phyloP scores from a whole-genome alignment of 805 yeast genomes.

The Starmerella tilneyi region DNA sequence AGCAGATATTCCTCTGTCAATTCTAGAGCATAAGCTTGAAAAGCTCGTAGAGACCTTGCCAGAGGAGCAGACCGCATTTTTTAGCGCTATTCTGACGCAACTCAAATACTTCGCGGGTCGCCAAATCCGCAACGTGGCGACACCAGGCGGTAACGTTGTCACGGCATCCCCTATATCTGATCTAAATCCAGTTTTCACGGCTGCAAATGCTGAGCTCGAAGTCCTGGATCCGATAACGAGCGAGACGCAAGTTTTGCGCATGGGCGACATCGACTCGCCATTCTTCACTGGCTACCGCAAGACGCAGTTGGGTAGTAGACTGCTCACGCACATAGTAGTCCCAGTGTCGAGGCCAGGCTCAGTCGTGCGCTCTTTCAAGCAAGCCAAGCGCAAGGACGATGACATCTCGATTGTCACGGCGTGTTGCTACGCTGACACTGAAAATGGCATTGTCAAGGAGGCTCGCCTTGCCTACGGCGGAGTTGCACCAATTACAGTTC shows the following conservation, averaged over 20 bases:
- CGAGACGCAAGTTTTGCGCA: slow-evolving; percentile 25
- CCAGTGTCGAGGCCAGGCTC: slow-evolving; percentile 36
- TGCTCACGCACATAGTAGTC: slow-evolving; percentile 34
- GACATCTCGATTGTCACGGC: slow-evolving; percentile 43
- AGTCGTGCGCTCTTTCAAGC: slow-evolving; percentile 37
- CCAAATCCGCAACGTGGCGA: slow-evolving; percentile 42
- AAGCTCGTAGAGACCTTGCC: slow-evolving; percentile 24
- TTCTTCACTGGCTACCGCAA: slow-evolving; percentile 39
- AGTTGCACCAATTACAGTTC: slow-evolving; percentile 40
- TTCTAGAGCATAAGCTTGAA: slow-evolving; percentile 34
- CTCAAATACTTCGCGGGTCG: slow-evolving; percentile 41
- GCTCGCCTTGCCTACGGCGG: slow-evolving; percentile 39
- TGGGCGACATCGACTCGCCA: slow-evolving; percentile 31
- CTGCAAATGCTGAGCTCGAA: slow-evolving; percentile 35
- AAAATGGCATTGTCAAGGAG: slow-evolving; percentile 17
- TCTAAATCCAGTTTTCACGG: slow-evolving; percentile 39
- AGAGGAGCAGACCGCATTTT: slow-evolving; percentile 32
- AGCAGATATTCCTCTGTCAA: slow-evolving; percentile 36
- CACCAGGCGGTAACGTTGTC: slow-evolving; percentile 42
- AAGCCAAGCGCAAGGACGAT: slow-evolving; percentile 42
- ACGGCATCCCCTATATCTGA: slow-evolving; percentile 45
- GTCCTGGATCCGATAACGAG: slow-evolving; percentile 32
- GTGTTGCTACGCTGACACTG: slow-evolving; percentile 30
- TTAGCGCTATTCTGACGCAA: slow-evolving; percentile 34
- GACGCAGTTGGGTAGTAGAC: slow-evolving; percentile 34